phyloP scores from a whole-genome alignment of 106 monocot species.

The Ottelia alismoides region DNA sequence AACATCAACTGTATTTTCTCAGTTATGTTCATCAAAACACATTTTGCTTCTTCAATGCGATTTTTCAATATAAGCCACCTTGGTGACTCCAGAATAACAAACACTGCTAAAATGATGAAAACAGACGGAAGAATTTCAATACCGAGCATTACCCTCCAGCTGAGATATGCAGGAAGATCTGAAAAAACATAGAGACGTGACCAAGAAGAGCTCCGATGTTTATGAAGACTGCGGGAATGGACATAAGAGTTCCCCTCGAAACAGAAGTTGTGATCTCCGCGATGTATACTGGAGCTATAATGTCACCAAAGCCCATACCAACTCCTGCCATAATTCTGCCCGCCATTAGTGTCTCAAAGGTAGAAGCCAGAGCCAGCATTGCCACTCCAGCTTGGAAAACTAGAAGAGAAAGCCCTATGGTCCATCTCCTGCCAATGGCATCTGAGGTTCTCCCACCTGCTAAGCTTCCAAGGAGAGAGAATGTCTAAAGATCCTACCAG shows the following conservation, averaged over 20 bases:
- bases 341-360: conserved; percentile 18
- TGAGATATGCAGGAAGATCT: conserved; percentile 16
- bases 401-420: conserved; percentile 19
- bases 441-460: conserved; percentile 26
- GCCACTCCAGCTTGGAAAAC: conserved; percentile 19
- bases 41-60: conserved; percentile 16
- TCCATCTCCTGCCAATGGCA: conserved; percentile 23
- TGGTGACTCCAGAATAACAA: conserved; percentile 29
- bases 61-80: conserved; percentile 36
- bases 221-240: conserved; percentile 33
- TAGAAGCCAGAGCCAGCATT: conserved; percentile 24
- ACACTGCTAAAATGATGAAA: conserved; percentile 20
- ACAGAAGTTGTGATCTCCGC: conserved; percentile 27
- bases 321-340: conserved; percentile 25
- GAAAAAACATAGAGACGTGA: conserved; percentile 38
- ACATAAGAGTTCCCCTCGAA: conserved; percentile 26
- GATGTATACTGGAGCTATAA: conserved; percentile 29
- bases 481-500: conserved; percentile 24
- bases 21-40: conserved; percentile 11
- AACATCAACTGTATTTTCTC: conserved; percentile 16
- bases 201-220: conserved; percentile 35
- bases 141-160: conserved; percentile 37
- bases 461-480: conserved; percentile 21
- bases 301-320: conserved; percentile 25
- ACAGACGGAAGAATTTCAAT: conserved; percentile 25